A percentile compares a stretch with the other conserved stretches of the same genome.
These are phyloP conservation scores for Eimeria maxima DNA, from an alignment of 169 alveolate genomes.

Conservation along the genomic window DNA sequence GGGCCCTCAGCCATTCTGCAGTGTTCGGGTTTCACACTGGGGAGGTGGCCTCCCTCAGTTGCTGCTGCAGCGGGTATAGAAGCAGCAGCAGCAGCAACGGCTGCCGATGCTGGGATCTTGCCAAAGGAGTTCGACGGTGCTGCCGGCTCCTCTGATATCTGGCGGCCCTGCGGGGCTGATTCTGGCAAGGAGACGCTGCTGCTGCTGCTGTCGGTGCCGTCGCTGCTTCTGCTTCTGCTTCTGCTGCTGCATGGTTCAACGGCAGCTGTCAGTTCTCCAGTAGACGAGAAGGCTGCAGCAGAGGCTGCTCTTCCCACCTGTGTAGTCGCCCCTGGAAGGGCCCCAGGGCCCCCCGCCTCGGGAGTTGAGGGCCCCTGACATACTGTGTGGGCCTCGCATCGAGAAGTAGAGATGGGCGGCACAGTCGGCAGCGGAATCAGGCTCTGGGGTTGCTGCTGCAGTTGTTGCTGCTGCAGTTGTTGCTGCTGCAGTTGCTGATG, in stretches of 20 bases:
- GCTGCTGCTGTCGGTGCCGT: background rate
- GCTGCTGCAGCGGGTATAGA: background rate
- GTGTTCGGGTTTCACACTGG: background rate
- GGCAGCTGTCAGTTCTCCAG: background rate
- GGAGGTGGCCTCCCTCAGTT: background rate
- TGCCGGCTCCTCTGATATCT: background rate
- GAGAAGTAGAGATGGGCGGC: background rate
- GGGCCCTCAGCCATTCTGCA: background rate
- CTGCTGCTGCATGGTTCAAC: background rate
- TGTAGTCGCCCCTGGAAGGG: background rate
- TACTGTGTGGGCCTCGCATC: background rate
- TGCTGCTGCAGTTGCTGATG: background rate
- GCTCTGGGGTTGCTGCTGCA: background rate
- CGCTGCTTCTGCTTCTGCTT: background rate
- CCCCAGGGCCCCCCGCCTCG: background rate
- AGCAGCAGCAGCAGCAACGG: background rate
- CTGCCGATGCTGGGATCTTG: background rate
- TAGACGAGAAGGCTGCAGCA: background rate
- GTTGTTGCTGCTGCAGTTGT: background rate
- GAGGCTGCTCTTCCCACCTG: background rate
- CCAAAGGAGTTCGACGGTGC: background rate
- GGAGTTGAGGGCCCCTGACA: background rate
- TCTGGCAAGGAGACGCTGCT: background rate
- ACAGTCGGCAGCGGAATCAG: no score
- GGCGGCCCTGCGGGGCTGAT: conserved; percentile 1